A percentile compares a stretch with the other conserved stretches of the same genome.
These are phyloP conservation scores for Anaeromyces robustus DNA, from an alignment of 192 early-diverging fungal genomes.

Conservation along the genomic window DNA sequence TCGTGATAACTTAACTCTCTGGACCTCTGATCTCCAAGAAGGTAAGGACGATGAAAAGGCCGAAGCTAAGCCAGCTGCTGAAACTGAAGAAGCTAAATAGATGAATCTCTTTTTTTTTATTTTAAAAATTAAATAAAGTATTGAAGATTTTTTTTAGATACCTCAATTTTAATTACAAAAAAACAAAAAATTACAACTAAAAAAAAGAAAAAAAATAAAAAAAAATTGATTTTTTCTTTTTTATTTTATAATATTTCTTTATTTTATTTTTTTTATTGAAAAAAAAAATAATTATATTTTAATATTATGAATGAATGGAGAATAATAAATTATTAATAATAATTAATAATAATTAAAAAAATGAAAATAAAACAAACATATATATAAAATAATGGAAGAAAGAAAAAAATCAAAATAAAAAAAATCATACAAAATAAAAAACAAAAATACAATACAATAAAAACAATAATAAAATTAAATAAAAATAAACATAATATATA, in stretches of 20 bases:
- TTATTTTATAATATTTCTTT: neutral
- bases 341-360: neutral
- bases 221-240: neutral
- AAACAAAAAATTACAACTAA: neutral
- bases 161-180: neutral
- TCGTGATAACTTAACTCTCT: slow-evolving; percentile 96
- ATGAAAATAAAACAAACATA: neutral
- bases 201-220: neutral
- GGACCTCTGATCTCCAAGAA: slow-evolving; percentile 94
- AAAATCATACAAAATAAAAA: neutral
- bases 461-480: neutral
- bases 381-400: neutral
- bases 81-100: neutral
- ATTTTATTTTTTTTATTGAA: neutral
- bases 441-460: neutral
- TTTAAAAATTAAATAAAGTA: neutral
- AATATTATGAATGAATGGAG: neutral
- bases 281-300: neutral
- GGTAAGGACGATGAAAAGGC: slow-evolving; percentile 22
- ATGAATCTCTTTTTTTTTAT: neutral
- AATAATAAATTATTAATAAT: neutral
- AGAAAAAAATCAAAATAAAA: neutral
- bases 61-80: neutral
- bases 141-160: neutral
- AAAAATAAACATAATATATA: neutral